These are phyloP conservation scores for Botrytis fabae DNA, from an alignment of 2,329 filamentous ascomycete genomes.

Conservation along the genomic window DNA sequence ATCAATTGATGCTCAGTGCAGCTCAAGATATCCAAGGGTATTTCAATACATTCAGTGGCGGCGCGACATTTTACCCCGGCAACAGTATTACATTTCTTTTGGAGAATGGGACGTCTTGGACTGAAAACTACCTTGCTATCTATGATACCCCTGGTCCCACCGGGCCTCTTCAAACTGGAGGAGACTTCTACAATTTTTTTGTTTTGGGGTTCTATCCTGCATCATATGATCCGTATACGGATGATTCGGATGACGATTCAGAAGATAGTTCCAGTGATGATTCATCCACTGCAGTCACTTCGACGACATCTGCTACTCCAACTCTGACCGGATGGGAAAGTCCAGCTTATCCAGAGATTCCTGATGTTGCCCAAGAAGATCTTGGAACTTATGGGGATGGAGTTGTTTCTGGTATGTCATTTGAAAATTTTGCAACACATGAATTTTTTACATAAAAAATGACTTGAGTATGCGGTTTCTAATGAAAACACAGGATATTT, in stretches of 20 bases:
- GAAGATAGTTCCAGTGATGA: constrained; percentile 3
- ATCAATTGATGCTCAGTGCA: constrained; percentile 35
- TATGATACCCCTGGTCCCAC: constrained; percentile 36
- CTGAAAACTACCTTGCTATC: constrained; percentile 40
- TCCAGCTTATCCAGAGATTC: constrained; percentile 26
- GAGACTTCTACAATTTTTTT: constrained; percentile 38
- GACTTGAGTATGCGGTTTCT: not conserved
- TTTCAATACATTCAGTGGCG: constrained; percentile 40
- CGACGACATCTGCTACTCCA: not conserved
- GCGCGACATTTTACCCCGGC: constrained; percentile 43
- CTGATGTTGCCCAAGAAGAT: constrained; percentile 30
- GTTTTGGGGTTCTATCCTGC: constrained; percentile 33
- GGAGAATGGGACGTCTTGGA: constrained; percentile 43
- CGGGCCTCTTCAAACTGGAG: constrained; percentile 35
- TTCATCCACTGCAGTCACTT: not conserved
- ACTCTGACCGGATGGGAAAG: constrained; percentile 23
- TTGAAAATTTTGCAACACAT: no score
- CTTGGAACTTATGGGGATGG: constrained; percentile 31
- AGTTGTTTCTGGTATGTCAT: constrained; percentile 27
- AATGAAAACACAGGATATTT: constrained; percentile 30
- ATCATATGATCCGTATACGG: constrained; percentile 26
- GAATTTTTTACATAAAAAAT: not conserved
- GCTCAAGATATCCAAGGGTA: constrained; percentile 39
- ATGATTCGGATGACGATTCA: constrained; percentile 13
- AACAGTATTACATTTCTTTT: constrained; percentile 42